Base-by-base conservation (phyloP, 768 basidiomycete genomes). In the Rhodosporidiobolus sp. region DNA sequence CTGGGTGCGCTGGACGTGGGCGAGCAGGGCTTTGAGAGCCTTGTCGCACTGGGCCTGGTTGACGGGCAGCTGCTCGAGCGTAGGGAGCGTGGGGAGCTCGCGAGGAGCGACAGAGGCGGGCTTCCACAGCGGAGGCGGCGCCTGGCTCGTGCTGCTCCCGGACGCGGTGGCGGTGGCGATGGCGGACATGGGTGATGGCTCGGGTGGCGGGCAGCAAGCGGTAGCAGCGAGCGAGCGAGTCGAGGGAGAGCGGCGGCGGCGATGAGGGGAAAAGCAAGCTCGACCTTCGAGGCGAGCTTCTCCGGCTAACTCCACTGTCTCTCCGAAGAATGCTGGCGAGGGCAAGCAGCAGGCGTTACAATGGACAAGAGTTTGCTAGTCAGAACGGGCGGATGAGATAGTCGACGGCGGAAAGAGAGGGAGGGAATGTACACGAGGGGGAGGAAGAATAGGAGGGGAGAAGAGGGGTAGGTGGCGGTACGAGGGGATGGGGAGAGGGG, bases 11-110 rank as follows among this genome's bases (percentile, higher is more conserved):
- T 83, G 78, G 56, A 89, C 87, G 79, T 97, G 87, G 4, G 85
- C 83, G 62, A 90, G 85, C 26, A 99, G 86, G 0, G 94, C 90
- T 1, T 88, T 85, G 14, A 95, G 83, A 10, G 95, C 95, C 57
- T 85, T 87, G 73, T 86, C 84, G 79, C 88, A 89, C 82, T 98
- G 95, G 19, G 84, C 80, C 22, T 83, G 71, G 28, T 89, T 89
- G 73, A 96, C 88, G 72, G 74, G 75, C 45, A 79, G 65, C 34
- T 58, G 30, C 14, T 55, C 50, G 45, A 76, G 53, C 38, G 65
- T 10, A 12, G 76, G 78, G 16, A 67, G 67, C 24, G 70, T 52
- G n/a, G 73, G 38, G 9, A 53, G 62, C 17, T 66, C 22, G 53
- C 54, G 60, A 22, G 78, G 74, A 49, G 75, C 74, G 56, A 73